Evolutionary conservation across 441 rosid genomes (phyloP).

Genomic region (Populus trichocarpa): DNA sequence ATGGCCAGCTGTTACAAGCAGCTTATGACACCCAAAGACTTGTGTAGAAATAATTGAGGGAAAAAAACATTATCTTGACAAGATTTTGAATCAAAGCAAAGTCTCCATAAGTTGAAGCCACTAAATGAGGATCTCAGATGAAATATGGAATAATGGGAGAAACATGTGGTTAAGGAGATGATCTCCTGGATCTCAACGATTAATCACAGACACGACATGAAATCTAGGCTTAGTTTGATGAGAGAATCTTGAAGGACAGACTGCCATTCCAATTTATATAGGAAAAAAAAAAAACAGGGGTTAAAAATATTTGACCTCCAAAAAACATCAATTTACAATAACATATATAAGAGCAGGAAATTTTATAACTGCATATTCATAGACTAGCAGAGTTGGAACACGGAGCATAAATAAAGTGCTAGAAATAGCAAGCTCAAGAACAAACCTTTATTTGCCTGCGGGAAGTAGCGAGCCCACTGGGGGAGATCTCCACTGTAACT

Average conservation of each 20-base stretch:
- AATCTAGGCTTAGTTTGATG: not conserved
- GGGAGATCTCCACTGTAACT: constrained; percentile 95
- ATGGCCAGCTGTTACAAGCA: not conserved
- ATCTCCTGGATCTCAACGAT: not conserved
- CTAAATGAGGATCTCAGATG: not conserved
- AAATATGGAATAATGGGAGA: not conserved
- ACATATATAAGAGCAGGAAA: not conserved
- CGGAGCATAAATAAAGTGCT: not conserved
- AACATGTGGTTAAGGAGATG: not conserved
- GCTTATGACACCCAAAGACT: not conserved
- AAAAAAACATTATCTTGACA: not conserved
- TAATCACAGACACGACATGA: not conserved
- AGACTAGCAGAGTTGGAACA: not conserved
- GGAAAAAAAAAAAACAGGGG: too few relatives aligned
- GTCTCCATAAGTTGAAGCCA: not conserved
- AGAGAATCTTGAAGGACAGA: not conserved
- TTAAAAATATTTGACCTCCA: not conserved
- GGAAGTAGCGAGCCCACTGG: constrained; percentile 96
- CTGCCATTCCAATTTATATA: not conserved
- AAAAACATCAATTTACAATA: not conserved
- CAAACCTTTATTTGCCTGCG: constrained; percentile 93
- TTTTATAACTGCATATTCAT: not conserved
- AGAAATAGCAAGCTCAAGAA: not conserved
- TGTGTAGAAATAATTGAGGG: not conserved
- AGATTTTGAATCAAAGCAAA: not conserved